Evolutionary conservation across 1,284 basidiomycete genomes (phyloP).

Genomic region (Tremellales sp.): DNA sequence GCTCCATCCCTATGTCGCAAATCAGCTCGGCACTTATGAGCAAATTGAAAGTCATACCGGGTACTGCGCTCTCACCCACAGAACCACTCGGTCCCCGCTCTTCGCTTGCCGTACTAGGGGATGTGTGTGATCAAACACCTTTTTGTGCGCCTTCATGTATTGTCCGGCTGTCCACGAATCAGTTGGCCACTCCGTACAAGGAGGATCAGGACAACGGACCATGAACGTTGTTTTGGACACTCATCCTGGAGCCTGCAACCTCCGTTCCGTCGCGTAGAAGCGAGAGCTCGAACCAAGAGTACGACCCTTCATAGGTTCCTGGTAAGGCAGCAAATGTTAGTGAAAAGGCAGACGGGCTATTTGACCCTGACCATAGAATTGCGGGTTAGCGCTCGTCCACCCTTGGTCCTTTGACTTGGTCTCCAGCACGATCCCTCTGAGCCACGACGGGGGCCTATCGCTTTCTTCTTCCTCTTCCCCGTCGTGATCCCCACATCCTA

Average conservation of each 20-base stretch:
- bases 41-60: conserved; percentile 23
- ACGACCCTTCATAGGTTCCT: conserved; percentile 38
- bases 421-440: conserved; percentile 28
- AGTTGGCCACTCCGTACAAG: background rate
- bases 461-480: background rate
- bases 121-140: conserved; percentile 21
- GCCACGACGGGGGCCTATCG: conserved; percentile 14
- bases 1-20: conserved; percentile 35
- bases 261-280: conserved; percentile 34
- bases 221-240: conserved; percentile 39
- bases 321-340: conserved; percentile 1
- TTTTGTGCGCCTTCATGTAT: conserved; percentile 33
- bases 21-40: background rate
- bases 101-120: conserved; percentile 21
- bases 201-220: conserved; percentile 18
- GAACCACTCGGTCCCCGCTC: conserved; percentile 36
- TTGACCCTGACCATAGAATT: conserved; percentile 28
- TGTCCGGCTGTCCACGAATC: conserved; percentile 30
- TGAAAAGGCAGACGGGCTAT: background rate
- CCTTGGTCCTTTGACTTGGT: conserved; percentile 41
- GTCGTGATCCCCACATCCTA: conserved; percentile 25
- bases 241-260: conserved; percentile 24
- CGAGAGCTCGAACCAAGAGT: conserved; percentile 42
- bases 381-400: conserved; percentile 22
- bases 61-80: conserved; percentile 39